Evolutionary conservation across 129 eudicot species (phyloP).

Genomic region (Flaveria trinervia): DNA sequence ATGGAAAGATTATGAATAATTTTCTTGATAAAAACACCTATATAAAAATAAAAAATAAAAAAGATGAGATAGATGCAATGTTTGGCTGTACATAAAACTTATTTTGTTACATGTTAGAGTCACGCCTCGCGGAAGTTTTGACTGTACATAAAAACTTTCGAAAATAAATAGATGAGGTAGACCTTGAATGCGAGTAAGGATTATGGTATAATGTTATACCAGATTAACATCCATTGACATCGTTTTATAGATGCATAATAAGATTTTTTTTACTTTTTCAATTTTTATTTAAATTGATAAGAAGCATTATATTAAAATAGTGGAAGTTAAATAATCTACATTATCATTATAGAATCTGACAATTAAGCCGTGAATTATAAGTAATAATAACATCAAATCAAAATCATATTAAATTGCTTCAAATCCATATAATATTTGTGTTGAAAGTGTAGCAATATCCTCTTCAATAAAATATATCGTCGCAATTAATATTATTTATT

Average conservation of each 20-base stretch:
- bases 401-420: not conserved
- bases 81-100: too few species aligned
- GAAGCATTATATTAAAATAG: constrained; percentile 21
- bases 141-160: too few species aligned
- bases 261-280: not conserved
- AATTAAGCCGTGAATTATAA: not conserved
- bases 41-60: too few species aligned
- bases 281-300: not conserved
- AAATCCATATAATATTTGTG: not conserved
- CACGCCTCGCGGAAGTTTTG: too few species aligned
- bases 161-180: too few species aligned
- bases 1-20: too few species aligned
- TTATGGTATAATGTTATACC: too few species aligned
- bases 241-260: not conserved
- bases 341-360: constrained; percentile 24
- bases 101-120: too few species aligned
- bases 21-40: too few species aligned
- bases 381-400: not conserved
- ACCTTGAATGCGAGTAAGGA: too few species aligned
- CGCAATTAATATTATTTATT: not conserved
- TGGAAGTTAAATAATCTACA: constrained; percentile 8
- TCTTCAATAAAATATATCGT: constrained; percentile 18
- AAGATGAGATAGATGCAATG: too few species aligned
- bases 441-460: not conserved
- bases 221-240: not conserved